These are phyloP conservation scores for Bondarzewia mesenterica DNA, from an alignment of 1,284 basidiomycete species.

Conservation along the genomic window DNA sequence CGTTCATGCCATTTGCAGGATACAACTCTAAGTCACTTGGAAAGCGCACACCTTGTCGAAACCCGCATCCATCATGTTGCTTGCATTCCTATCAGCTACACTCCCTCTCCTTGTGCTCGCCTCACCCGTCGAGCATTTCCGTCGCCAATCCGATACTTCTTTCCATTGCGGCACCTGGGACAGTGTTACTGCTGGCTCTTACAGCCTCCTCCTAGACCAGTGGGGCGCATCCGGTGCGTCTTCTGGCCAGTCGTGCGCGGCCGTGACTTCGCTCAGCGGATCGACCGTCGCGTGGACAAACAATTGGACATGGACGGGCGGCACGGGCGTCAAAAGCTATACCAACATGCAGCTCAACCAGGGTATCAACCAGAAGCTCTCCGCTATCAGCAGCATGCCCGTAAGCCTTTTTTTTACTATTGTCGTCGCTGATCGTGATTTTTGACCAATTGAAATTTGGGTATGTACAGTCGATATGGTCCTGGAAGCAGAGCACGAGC, in stretches of 20 bases:
- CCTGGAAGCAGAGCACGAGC: slow-evolving; percentile 29
- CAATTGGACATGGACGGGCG: slow-evolving; percentile 48
- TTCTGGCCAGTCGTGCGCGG: slow-evolving; percentile 51
- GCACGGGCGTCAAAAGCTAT: slow-evolving; percentile 50
- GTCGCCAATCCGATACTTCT: slow-evolving; percentile 18
- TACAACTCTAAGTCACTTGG: too few relatives aligned
- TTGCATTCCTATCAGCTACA: neutral
- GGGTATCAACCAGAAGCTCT: slow-evolving; percentile 46
- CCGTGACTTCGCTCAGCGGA: slow-evolving; percentile 36
- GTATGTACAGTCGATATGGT: slow-evolving; percentile 30
- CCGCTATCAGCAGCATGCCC: slow-evolving; percentile 44
- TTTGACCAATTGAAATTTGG: neutral
- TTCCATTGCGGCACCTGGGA: slow-evolving; percentile 45
- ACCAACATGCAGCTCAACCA: slow-evolving; percentile 46
- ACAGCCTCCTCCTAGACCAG: slow-evolving; percentile 37
- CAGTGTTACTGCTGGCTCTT: slow-evolving; percentile 28
- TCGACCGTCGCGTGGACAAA: slow-evolving; percentile 44
- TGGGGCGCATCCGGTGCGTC: slow-evolving; percentile 41
- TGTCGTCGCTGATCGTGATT: neutral
- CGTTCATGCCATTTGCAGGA: too few relatives aligned
- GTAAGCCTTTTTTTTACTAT: slow-evolving; percentile 25
- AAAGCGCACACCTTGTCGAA: too few relatives aligned
- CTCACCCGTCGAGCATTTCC: neutral
- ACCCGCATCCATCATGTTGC: neutral
- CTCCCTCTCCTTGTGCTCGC: neutral